phyloP scores from a whole-genome alignment of 108 stramenopile species.

The Nitzschia inconspicua region DNA sequence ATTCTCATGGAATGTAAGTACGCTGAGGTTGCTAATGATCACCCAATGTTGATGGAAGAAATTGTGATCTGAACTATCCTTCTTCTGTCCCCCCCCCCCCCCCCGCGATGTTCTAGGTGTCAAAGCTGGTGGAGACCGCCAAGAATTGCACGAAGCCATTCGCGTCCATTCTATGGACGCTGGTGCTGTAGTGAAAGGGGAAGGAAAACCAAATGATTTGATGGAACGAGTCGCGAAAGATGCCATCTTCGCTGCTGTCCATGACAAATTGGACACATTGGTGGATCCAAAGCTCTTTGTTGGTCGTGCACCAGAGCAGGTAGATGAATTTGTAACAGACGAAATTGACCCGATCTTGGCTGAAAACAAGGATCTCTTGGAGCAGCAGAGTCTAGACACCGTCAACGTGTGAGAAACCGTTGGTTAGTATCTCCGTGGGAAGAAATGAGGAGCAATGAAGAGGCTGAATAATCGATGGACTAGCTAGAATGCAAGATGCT shows the following conservation, averaged over 20 bases:
- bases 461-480: too few relatives aligned
- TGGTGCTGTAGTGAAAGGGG: slow-evolving; percentile 95
- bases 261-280: slow-evolving; percentile 83
- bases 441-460: too few relatives aligned
- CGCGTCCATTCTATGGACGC: slow-evolving; percentile 98
- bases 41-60: not conserved
- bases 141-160: slow-evolving; percentile 97
- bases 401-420: slow-evolving; percentile 96
- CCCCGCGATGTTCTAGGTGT: slow-evolving; percentile 53
- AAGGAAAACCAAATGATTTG: slow-evolving; percentile 97
- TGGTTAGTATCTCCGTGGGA: too few relatives aligned
- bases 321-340: slow-evolving; percentile 91
- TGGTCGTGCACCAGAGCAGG: slow-evolving; percentile 94
- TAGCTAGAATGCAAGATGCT: too few relatives aligned
- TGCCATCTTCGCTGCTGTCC: slow-evolving; percentile 84
- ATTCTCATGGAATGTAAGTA: slow-evolving; percentile 98
- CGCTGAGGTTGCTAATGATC: not conserved
- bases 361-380: slow-evolving; percentile 67
- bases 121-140: slow-evolving; percentile 97
- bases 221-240: slow-evolving; percentile 92
- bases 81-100: too few relatives aligned
- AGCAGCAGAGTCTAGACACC: slow-evolving; percentile 76
- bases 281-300: slow-evolving; percentile 94
- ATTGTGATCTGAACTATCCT: too few relatives aligned
- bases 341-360: slow-evolving; percentile 88